These are phyloP conservation scores for Coniferiporia sulphurascens DNA, from an alignment of 1,284 basidiomycete species.

Conservation along the genomic window DNA sequence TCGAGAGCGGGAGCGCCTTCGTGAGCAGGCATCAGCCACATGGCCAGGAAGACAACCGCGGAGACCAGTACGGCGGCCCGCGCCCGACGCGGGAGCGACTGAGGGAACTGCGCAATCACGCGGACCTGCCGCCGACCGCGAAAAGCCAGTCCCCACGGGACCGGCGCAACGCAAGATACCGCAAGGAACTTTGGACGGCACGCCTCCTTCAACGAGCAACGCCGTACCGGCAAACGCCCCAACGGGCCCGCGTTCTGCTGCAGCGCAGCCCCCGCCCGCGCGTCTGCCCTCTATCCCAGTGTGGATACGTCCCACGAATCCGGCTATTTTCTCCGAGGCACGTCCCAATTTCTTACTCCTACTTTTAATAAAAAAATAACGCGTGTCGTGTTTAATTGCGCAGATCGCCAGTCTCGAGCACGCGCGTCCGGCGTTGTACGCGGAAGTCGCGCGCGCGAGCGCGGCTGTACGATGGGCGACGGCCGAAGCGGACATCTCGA, in stretches of 20 bases:
- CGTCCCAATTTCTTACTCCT: background rate
- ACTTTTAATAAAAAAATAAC: background rate
- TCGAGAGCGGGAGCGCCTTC: background rate
- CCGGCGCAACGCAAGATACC: background rate
- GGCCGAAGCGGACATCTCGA: slow-evolving; percentile 55
- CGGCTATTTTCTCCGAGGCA: background rate
- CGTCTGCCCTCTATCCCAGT: slow-evolving; percentile 6
- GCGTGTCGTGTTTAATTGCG: background rate
- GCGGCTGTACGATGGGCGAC: slow-evolving; percentile 42
- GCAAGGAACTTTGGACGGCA: background rate
- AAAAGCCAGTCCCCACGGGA: background rate
- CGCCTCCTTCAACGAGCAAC: background rate
- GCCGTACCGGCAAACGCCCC: background rate
- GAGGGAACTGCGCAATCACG: too few species aligned
- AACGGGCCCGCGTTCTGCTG: slow-evolving; percentile 7
- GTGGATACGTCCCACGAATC: background rate
- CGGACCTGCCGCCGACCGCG: background rate
- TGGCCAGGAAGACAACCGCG: too few species aligned
- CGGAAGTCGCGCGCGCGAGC: slow-evolving; percentile 28
- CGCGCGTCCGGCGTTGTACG: background rate
- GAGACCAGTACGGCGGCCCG: background rate
- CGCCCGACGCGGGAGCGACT: background rate
- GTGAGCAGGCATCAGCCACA: background rate
- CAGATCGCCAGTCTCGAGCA: background rate
- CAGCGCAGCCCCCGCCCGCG: background rate